Evolutionary conservation across 1,284 basidiomycete species (phyloP).

Genomic region (Veloboletus limbatus): DNA sequence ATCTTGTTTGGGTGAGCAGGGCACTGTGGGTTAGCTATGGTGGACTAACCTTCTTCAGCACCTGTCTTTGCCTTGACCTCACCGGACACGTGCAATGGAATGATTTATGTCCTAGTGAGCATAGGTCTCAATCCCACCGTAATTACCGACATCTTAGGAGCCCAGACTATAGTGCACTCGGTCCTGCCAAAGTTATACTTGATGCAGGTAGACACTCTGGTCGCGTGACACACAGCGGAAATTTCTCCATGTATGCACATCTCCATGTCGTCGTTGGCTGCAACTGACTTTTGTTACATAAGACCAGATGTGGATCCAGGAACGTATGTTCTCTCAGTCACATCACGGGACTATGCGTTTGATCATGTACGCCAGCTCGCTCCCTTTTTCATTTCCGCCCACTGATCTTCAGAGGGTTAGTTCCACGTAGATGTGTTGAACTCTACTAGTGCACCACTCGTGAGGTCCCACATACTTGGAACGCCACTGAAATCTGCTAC

Average conservation of each 20-base stretch:
- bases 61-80: constrained; percentile 49
- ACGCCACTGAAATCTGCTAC: constrained; percentile 65
- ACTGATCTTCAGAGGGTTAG: constrained; percentile 10
- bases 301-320: constrained; percentile 65
- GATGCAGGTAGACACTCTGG: constrained; percentile 56
- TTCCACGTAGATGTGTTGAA: constrained; percentile 59
- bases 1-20: constrained; percentile 18
- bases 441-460: constrained; percentile 44
- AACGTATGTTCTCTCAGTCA: constrained; percentile 63
- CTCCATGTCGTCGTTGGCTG: constrained; percentile 2
- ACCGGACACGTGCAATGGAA: constrained; percentile 64
- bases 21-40: background rate
- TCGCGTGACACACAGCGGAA: constrained; percentile 53
- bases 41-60: constrained; percentile 24
- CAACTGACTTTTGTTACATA: constrained; percentile 14
- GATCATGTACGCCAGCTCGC: constrained; percentile 52
- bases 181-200: constrained; percentile 56
- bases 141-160: constrained; percentile 3
- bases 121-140: background rate
- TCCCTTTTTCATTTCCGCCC: background rate
- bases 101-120: constrained; percentile 57
- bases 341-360: constrained; percentile 63
- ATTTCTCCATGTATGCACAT: constrained; percentile 72
- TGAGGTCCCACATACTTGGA: constrained; percentile 63
- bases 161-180: constrained; percentile 46